Evolutionary conservation across 139 green algal genomes (phyloP).

Genomic region (Raphidocelis subcapitata): DNA sequence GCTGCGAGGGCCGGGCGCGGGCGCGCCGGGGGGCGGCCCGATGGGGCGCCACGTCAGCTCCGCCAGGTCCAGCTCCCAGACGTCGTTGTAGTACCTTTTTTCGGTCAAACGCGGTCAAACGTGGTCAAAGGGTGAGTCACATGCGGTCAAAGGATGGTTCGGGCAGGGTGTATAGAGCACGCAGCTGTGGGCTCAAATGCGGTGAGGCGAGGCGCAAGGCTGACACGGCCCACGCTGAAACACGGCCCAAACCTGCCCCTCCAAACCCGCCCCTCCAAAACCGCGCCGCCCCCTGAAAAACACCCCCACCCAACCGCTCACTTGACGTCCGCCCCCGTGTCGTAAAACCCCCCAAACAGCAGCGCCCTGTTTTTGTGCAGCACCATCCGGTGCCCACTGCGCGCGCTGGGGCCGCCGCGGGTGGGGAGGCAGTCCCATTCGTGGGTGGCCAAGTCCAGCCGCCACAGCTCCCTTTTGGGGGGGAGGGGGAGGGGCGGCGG

Average conservation of each 20-base stretch:
- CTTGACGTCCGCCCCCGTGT: slow-evolving; percentile 71
- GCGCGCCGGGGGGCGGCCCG: slow-evolving; percentile 14
- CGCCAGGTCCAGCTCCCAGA: slow-evolving; percentile 83
- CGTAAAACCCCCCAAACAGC: slow-evolving; percentile 97
- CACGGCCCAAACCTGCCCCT: not conserved
- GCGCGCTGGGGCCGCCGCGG: slow-evolving; percentile 73
- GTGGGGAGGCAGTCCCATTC: slow-evolving; percentile 88
- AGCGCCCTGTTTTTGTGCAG: slow-evolving; percentile 76
- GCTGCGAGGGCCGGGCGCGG: slow-evolving; percentile 58
- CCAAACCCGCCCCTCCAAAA: not conserved
- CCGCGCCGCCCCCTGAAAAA: too few species aligned
- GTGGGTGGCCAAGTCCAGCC: slow-evolving; percentile 82
- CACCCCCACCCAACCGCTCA: slow-evolving; percentile 16
- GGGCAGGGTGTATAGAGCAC: too few species aligned
- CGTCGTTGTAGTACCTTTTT: slow-evolving; percentile 94
- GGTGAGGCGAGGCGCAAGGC: too few species aligned
- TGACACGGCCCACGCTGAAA: too few species aligned
- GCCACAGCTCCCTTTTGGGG: slow-evolving; percentile 81
- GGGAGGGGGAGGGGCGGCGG: too few species aligned
- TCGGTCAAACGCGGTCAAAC: too few species aligned
- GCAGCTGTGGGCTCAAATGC: too few species aligned
- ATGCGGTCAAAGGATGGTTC: too few species aligned
- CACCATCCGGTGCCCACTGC: slow-evolving; percentile 91
- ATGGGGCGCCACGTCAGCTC: slow-evolving; percentile 69
- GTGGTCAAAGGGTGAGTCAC: too few species aligned